These are phyloP conservation scores for Colletotrichum trifolii DNA, from an alignment of 2,329 filamentous ascomycete species.

Conservation along the genomic window DNA sequence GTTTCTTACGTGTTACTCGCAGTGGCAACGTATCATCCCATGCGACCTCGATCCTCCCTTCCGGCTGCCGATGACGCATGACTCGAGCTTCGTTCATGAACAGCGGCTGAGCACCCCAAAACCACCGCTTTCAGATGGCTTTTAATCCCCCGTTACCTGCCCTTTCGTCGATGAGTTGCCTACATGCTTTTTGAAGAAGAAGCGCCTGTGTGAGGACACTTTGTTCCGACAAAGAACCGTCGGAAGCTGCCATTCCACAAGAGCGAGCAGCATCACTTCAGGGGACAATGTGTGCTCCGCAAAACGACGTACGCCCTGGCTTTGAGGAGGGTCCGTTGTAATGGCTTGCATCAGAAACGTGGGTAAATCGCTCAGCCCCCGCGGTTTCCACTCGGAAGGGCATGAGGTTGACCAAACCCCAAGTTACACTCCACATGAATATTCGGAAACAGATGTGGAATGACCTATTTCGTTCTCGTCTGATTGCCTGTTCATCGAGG, in stretches of 20 bases:
- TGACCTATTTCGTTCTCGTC: too few relatives aligned
- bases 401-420: too few relatives aligned
- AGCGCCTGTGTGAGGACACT: neutral
- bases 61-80: slow-evolving; percentile 18
- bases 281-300: slow-evolving; percentile 17
- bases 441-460: slow-evolving; percentile 8
- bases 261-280: slow-evolving; percentile 8
- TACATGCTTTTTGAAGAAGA: too few relatives aligned
- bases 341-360: slow-evolving; percentile 37
- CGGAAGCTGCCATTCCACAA: neutral
- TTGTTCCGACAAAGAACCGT: slow-evolving; percentile 18
- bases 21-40: slow-evolving; percentile 4
- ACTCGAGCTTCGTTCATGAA: slow-evolving; percentile 17
- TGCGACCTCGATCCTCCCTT: slow-evolving; percentile 7
- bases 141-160: slow-evolving; percentile 16
- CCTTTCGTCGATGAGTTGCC: slow-evolving; percentile 5
- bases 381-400: neutral
- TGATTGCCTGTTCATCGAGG: too few relatives aligned
- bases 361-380: slow-evolving; percentile 21
- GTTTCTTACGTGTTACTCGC: slow-evolving; percentile 5
- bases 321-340: slow-evolving; percentile 22
- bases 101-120: slow-evolving; percentile 8
- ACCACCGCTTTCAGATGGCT: slow-evolving; percentile 1
- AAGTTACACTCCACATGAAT: neutral
- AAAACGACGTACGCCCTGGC: slow-evolving; percentile 3